Evolutionary conservation across 2,329 filamentous ascomycete genomes (phyloP), one percentile per base, ranked within the genome.

Genomic region (Emmonsia crescens): DNA sequence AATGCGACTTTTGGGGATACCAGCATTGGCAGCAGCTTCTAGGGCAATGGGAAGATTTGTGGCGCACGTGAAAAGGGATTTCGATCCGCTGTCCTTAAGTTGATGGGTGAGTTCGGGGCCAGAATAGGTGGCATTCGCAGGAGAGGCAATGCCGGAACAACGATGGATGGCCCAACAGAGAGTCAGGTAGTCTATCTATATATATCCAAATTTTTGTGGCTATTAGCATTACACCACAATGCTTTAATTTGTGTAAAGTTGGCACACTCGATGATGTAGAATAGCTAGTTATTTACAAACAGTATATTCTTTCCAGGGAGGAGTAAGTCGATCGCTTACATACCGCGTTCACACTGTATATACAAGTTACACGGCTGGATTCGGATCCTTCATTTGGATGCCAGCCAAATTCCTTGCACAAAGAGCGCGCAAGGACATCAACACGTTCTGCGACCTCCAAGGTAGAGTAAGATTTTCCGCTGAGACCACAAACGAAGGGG

Each of bases 311-410:
- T 29, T 36, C 33, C 24, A 19, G 27, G n/a, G 40, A 46, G n/a
- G 24, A 42, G 29, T 46, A 46, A 14, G 24, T 52, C 9, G 24
- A 49, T 14, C 62, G 46, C 16, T 19, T 42, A 71, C 82, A 63
- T 74, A 90, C 88, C 36, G 89, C 90, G 71, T 95, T 95, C 63
- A 91, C 75, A n/a, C 87, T 86, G 75, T 89, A 95, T 33, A 92
- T 78, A 4, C 80, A 87, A 56, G 90, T 78, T 29, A 92, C 88
- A 73, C 91, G 91, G 69, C 94, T 89, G 87, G 87, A 94, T 71
- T 92, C 88, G 0, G 84, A 83, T 14, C 87, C 89, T 61, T 84
- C 73, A 66, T 89, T 86, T 8, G 87, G 84, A 54, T 81, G 73
- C 81, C 89, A 91, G 51, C 83, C 85, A 63, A 94, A 81, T 65